phyloP scores from a whole-genome alignment of 345 rosid genomes.

The Rhodamnia argentea region DNA sequence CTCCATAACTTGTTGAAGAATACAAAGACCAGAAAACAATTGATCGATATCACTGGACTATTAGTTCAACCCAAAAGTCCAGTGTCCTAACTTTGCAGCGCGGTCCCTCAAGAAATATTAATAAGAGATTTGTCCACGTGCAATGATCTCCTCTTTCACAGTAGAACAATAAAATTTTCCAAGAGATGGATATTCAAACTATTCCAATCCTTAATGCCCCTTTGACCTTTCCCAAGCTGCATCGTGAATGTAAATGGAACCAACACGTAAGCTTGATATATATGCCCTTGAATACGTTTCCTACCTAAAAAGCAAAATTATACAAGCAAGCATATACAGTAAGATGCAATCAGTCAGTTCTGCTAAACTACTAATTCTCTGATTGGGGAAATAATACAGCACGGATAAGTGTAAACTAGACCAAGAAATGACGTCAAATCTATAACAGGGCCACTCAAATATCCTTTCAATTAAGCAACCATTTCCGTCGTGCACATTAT shows the following conservation, averaged over 20 bases:
- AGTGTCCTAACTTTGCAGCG: neutral
- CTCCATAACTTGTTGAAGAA: neutral
- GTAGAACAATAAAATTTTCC: neutral
- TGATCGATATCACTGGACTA: neutral
- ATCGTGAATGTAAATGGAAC: too few species aligned
- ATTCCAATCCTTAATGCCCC: neutral
- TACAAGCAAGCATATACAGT: too few species aligned
- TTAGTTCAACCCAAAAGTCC: neutral
- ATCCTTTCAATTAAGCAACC: neutral
- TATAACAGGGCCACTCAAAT: neutral
- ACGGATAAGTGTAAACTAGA: neutral
- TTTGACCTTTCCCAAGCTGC: too few species aligned
- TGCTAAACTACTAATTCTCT: neutral
- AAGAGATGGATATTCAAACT: neutral
- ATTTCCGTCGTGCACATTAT: neutral
- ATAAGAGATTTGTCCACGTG: neutral
- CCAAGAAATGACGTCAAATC: neutral
- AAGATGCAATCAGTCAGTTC: too few species aligned
- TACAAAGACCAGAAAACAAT: neutral
- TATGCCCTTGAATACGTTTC: too few species aligned
- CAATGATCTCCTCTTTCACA: neutral
- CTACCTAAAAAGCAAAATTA: too few species aligned
- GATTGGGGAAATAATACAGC: neutral
- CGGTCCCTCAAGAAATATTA: neutral
- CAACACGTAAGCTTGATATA: too few species aligned